Base-by-base conservation (phyloP, 352 stramenopile species). In the Phytophthora syringae region DNA sequence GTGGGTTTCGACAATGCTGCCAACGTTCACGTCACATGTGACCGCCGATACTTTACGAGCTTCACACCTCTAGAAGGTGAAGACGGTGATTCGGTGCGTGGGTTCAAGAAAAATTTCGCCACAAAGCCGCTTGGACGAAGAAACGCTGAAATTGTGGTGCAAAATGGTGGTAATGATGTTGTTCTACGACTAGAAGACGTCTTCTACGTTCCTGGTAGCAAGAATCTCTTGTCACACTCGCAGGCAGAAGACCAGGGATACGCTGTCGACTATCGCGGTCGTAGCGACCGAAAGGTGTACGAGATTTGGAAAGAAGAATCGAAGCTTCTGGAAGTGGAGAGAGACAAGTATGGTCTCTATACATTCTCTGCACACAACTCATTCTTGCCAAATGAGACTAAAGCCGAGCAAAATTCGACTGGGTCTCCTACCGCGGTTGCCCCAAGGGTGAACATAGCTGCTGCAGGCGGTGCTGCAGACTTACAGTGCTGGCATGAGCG, bases 71-170 rank as follows among this genome's bases (percentile, higher is more conserved):
- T 57, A 3, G 30, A 36, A 5, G 36, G 20, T 20, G 28, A 51
- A 3, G 25, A 64, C 5, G 47, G 18, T 1, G 56, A 52, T 0
- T 45, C 27, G 18, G 47, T 51, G 11, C 16, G 37, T 7, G 37
- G 56, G 21, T 64, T 64, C 18, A 15, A 64, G 7, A 43, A 52
- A 32, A 51, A 56, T 20, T 64, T 64, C 25, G 36, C 47, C 1
- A 18, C 56, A 7, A 44, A 22, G 5, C 57, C 57, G 1, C 0
- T 52, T 15, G 37, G 27, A 7, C 25, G 39, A 2, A 48, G 36
- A 11, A 39, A 24, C 11, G 27, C 50, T 1, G 6, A 58, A 16
- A 2, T 58, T 12, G 37, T 64, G 3, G 18, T 58, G 15, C 34
- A 40, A 40, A n/a, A 2, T 18, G 34, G 34, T 5, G 34, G 18